Evolutionary conservation across 805 yeast genomes (phyloP), one percentile per base, ranked within the genome.

Genomic region (Spathaspora gorwiae): DNA sequence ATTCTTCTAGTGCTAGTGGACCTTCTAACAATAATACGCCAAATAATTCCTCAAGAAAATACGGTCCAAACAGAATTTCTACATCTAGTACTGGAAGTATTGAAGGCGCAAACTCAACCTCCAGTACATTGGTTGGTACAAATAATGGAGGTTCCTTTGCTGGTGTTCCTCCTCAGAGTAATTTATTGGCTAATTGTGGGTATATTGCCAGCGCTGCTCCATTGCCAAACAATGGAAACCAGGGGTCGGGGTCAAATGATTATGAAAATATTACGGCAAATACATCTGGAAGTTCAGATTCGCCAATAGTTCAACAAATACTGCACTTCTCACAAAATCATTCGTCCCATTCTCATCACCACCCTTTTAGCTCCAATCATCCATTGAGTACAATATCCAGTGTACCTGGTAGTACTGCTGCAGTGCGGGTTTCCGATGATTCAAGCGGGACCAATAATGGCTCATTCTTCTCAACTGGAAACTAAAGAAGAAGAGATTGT

Each of bases 1-100:
- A 31, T 14, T 38, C 46, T 2, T 33, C 27, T 31, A 46, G 47
- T 24, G 29, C 35, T 12, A 43, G 44, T 36, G 47, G 47, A 26
- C 40, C 42, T 3, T 39, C 46, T 6, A 11, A 19, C 11, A 7
- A 26, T 15, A 27, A 19, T 19, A 19, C 24, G 2, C 24, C 24
- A 19, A 19, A 19, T 19, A 19, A 19, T 19, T 19, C 24, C 24
- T 19, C 10, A 14, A 14, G 35, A 27, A 39, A 32, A 31, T 19
- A 30, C 6, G 15, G 11, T 24, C 19, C 29, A 15, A 36, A 31
- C 9, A 35, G 40, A 32, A 30, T 6, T 9, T 42, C 40, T 10
- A 36, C 35, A 13, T 32, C 40, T 13, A 36, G 40, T n/a, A 35
- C 19, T 6, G 35, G 31, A 7, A 32, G 43, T 15, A 40, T 26